Evolutionary conservation across 2,329 filamentous ascomycete genomes (phyloP), one percentile per base, ranked within the genome.

Genomic region (Chaetomium sp.): DNA sequence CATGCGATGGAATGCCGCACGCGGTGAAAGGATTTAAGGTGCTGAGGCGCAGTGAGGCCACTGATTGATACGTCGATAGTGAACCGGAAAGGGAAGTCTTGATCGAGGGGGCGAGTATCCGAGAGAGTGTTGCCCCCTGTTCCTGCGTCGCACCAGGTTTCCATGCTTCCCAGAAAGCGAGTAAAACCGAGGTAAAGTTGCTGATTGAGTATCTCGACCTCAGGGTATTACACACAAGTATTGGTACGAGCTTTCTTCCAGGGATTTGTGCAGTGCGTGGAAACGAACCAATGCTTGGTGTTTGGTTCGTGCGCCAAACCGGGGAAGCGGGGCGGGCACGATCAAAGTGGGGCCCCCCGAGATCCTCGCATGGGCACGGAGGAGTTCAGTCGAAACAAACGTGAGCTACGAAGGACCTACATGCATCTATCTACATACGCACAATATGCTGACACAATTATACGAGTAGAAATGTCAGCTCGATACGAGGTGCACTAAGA

Each of bases 21-120:
- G 57, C 25, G 35, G 49, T 23, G 64, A 38, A 38, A 65, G 67
- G 70, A 70, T 71, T 71, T 70, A 71, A 70, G 63, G 69, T 71
- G 67, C 63, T 68, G 68, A 65, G 69, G 66, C 70, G 63, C 60
- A 70, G 68, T 51, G 65, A 55, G 67, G 56, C 60, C 60, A 62
- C 61, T 57, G 49, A 12, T 42, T 35, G 61, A 63, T 35, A 50
- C 38, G 3, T 27, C 13, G 25, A 57, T 13, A 50, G 45, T 0
- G 29, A 53, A 27, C 50, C 19, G 19, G 45, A 35, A 13, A 62
- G 27, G 12, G 27, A 57, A 42, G 38, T 42, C 38, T 42, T n/a
- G 13, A 19, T 42, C 5, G 4, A 33, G 8, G 2, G 31, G 5
- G 38, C 38, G 38, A 42, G 16, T n/a, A 42, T 42, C 38, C 5